Evolutionary conservation across 768 basidiomycete genomes (phyloP).

Genomic region (Cystofilobasidium capitatum): DNA sequence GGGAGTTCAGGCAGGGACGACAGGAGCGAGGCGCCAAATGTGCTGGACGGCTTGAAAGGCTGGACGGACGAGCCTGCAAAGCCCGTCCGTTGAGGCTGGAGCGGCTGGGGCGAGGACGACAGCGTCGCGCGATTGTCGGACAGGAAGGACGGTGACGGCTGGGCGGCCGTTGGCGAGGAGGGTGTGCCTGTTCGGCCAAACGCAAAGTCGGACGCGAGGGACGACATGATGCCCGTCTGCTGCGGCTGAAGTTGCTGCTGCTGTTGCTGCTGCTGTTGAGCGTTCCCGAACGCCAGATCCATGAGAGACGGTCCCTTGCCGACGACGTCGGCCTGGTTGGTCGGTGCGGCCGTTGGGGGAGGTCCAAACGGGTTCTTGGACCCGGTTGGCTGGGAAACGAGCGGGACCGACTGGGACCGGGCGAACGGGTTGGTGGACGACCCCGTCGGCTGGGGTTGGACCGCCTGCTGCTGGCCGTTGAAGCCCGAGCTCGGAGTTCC

Average conservation of each 20-base stretch:
- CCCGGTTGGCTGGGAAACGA: constrained; percentile 83
- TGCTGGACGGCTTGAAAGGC: constrained; percentile 71
- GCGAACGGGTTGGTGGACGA: constrained; percentile 18
- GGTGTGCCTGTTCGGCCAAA: constrained; percentile 49
- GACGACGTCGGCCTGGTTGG: constrained; percentile 50
- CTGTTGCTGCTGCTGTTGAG: constrained; percentile 18
- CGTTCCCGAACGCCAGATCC: constrained; percentile 47
- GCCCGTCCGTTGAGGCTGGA: constrained; percentile 49
- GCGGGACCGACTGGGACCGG: constrained; percentile 44
- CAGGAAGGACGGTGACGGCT: constrained; percentile 25
- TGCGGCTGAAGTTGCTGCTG: constrained; percentile 5
- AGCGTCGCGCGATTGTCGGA: constrained; percentile 25
- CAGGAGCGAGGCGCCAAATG: constrained; percentile 65
- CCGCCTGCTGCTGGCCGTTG: neutral
- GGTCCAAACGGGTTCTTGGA: constrained; percentile 91
- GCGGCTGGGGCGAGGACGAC: constrained; percentile 28
- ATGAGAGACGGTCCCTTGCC: constrained; percentile 71
- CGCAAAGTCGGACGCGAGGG: constrained; percentile 63
- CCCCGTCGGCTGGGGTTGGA: constrained; percentile 27
- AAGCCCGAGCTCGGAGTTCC: constrained; percentile 3
- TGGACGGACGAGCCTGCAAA: constrained; percentile 51
- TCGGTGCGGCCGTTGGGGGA: constrained; percentile 44
- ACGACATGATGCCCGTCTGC: constrained; percentile 20
- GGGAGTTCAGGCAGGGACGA: constrained; percentile 67
- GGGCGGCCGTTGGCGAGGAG: constrained; percentile 27